Base-by-base conservation (phyloP, 202 grass and related monocot species). In the Panicum hallii region DNA sequence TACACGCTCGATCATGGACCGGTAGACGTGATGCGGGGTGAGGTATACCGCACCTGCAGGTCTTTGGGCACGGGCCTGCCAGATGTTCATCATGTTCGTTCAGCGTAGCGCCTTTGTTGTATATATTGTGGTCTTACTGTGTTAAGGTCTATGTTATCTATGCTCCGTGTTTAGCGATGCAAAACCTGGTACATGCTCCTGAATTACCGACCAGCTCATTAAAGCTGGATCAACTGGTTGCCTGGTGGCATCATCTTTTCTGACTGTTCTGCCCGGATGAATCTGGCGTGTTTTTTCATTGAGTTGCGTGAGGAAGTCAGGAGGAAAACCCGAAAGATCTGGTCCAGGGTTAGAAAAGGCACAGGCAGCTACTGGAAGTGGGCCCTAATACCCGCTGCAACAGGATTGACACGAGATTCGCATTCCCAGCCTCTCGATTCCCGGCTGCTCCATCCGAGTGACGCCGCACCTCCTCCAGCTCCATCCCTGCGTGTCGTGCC, bases 1-100 rank as follows among this genome's bases (percentile, higher is more conserved):
- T 99, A 95, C 19, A 81, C 96, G 5, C 88, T 88, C 26, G 96
- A 98, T 57, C 96, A 98, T 79, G 85, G 89, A 55, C 93, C 93
- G 3, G 88, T 98, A 9, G 91, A 98, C 72, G 42, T 84, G 67
- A 89, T 98, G 93, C 91, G 96, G 19, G 96, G 89, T 54, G 91
- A 98, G 81, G 87, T 99, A 26, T 95, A 95, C 86, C 91, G 86
- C 81, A 93, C 90, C 5, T 95, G 96, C 83, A 89, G 87, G 20
- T 89, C 87, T 67, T 93, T 89, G 63, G 23, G 69, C 55, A 61
- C 6, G 11, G 15, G 46, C n/a, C 11, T 38, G 8, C 50, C 38
- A 60, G 8, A 46, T 32, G 61, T 13, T 52, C n/a, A 13, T 62
- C 20, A 14, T 38, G 63, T 53, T 52, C 22, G 58, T 69, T 17